phyloP scores from a whole-genome alignment of 129 eudicot genomes.

The Saussurea involucrata region DNA sequence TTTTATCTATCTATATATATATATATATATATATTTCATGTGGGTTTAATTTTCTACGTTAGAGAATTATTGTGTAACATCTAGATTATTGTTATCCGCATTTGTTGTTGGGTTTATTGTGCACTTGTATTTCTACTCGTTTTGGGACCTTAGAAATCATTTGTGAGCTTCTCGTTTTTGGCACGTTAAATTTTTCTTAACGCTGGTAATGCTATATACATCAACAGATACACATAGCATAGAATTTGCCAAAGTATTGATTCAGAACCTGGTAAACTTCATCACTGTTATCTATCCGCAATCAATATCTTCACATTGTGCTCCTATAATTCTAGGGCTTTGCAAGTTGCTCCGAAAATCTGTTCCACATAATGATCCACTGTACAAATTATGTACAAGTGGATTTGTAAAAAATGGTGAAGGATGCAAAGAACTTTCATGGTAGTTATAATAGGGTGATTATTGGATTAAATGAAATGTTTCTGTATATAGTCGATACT shows the following conservation, averaged over 20 bases:
- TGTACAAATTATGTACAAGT: constrained; percentile 50
- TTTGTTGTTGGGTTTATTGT: too few species aligned
- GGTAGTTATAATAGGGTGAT: neutral
- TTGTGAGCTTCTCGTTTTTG: too few species aligned
- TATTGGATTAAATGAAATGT: constrained; percentile 34
- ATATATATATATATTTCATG: too few species aligned
- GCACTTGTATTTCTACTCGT: too few species aligned
- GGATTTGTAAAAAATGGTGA: constrained; percentile 46
- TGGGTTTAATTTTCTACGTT: too few species aligned
- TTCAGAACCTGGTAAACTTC: constrained; percentile 30
- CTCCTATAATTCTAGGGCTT: constrained; percentile 53
- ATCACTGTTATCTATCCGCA: constrained; percentile 17
- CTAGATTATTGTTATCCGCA: too few species aligned
- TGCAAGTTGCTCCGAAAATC: constrained; percentile 47
- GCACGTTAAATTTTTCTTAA: too few species aligned
- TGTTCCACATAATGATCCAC: constrained; percentile 25
- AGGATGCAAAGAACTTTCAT: neutral
- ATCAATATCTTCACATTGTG: constrained; percentile 19
- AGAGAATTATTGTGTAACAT: too few species aligned
- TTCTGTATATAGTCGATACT: constrained; percentile 39
- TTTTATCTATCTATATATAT: too few species aligned
- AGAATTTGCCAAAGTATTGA: constrained; percentile 39
- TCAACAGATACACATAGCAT: constrained; percentile 23
- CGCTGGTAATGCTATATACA: constrained; percentile 58
- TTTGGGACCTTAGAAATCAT: too few species aligned